Evolutionary conservation across 2,329 filamentous ascomycete genomes (phyloP), one percentile per base, ranked within the genome.

Genomic region (Colletotrichum scovillei): DNA sequence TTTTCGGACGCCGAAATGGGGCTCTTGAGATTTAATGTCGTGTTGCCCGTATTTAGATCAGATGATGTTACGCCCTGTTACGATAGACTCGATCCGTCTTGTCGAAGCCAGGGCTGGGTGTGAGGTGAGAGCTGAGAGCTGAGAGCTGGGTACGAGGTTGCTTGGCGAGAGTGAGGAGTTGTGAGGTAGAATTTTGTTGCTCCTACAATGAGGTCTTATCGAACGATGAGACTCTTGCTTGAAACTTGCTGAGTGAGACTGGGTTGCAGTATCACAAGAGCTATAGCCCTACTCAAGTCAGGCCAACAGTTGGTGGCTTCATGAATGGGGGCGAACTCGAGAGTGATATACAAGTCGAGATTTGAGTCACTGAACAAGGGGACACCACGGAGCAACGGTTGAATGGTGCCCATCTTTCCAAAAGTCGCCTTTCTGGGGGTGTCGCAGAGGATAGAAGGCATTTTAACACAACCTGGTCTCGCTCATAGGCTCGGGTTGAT

Each of bases 321-420:
- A 30, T 55, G 72, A 59, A 72, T 60, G 63, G 69, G 53, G 72
- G 49, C 62, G 57, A 68, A 67, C 69, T 68, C 63, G 52, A 7
- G 63, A 63, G 58, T 74, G 69, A 74, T 74, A 72, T 72, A 73
- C 69, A 66, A 72, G 26, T 63, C 32, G 72, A 59, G 12, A 58
- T 35, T 74, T 67, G 72, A 68, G 72, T 72, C 72, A 74, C 72
- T 67, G 68, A 59, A 73, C 76, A 76, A 78, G 76, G 76, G 76
- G 75, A 77, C 76, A 77, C 76, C 76, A 75, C 74, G 74, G 76
- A 77, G 76, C 67, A 69, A 76, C 66, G 67, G 67, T 58, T 72
- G 65, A 49, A 78, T 77, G 76, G 76, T 77, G 76, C 75, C 76
- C 76, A 75, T 77, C 76, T 76, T 76, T 76, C 75, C 71, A 74